Conservation (phyloP, 1,139 yeast species). For the Geotrichum cucujoidarum region DNA sequence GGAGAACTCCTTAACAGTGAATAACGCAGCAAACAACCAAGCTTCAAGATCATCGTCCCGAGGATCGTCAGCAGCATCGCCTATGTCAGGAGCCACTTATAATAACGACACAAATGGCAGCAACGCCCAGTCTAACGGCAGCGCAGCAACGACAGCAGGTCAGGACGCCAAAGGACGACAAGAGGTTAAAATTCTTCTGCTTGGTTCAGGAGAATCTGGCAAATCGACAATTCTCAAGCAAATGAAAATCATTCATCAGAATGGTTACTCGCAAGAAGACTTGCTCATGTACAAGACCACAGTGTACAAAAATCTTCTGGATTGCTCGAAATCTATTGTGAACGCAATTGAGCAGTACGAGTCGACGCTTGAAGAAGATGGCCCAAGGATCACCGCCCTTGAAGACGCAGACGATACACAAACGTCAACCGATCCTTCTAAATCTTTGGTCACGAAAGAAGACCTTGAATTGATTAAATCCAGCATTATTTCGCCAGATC, state of each 20-base stretch:
- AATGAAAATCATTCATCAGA: conserved; percentile 68
- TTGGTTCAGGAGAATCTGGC: conserved; percentile 75
- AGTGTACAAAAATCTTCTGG: conserved; percentile 60
- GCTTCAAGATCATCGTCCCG: conserved; percentile 10
- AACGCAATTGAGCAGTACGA: conserved; percentile 45
- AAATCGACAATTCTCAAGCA: conserved; percentile 72
- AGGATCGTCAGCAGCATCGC: conserved; percentile 14
- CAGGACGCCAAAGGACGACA: conserved; percentile 20
- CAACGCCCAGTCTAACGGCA: neutral
- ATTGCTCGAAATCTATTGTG: conserved; percentile 56
- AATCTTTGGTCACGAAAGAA: conserved; percentile 19
- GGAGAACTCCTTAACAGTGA: neutral
- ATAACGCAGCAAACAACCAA: neutral
- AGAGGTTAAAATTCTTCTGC: conserved; percentile 55
- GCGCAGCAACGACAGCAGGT: neutral
- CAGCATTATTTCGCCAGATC: conserved; percentile 32
- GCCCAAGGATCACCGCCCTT: neutral
- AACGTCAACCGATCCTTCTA: neutral
- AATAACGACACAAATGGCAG: neutral
- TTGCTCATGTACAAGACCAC: conserved; percentile 60
- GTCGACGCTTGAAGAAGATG: conserved; percentile 4
- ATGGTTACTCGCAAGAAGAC: conserved; percentile 62
- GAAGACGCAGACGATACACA: conserved; percentile 3
- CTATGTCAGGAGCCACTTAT: conserved; percentile 4
- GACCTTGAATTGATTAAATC: conserved; percentile 26